Evolutionary conservation across 2,329 filamentous ascomycete genomes (phyloP).

Genomic region (Claviceps citrina): DNA sequence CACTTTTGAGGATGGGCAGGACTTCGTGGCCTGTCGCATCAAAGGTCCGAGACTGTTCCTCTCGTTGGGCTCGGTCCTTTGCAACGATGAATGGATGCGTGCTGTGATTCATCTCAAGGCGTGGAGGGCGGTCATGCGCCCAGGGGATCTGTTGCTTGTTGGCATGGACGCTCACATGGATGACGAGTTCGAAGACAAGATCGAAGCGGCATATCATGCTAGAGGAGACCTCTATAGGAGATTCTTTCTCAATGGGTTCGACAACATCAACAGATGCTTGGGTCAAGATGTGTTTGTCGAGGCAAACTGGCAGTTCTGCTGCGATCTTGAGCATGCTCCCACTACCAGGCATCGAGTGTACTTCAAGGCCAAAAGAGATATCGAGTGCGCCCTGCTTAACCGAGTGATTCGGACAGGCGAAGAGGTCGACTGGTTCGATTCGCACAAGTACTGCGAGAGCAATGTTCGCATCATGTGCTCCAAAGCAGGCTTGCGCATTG

Average conservation of each 20-base stretch:
- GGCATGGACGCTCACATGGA: slow-evolving; percentile 27
- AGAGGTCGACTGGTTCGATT: slow-evolving; percentile 29
- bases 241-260: slow-evolving; percentile 26
- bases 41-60: slow-evolving; percentile 22
- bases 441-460: slow-evolving; percentile 25
- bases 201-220: slow-evolving; percentile 26
- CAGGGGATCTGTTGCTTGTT: slow-evolving; percentile 21
- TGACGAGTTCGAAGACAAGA: slow-evolving; percentile 18
- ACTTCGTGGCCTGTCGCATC: slow-evolving; percentile 15
- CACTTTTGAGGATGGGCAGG: slow-evolving; percentile 22
- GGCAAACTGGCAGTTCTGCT: slow-evolving; percentile 23
- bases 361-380: slow-evolving; percentile 21
- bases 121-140: slow-evolving; percentile 22
- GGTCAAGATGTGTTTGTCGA: slow-evolving; percentile 20
- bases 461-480: slow-evolving; percentile 24
- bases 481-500: slow-evolving; percentile 22
- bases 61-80: slow-evolving; percentile 26
- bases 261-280: slow-evolving; percentile 21
- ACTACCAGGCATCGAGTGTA: slow-evolving; percentile 26
- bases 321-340: slow-evolving; percentile 20
- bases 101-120: slow-evolving; percentile 20
- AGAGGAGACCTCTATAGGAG: slow-evolving; percentile 19
- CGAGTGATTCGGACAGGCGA: slow-evolving; percentile 17
- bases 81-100: slow-evolving; percentile 24
- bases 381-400: slow-evolving; percentile 13